Percentiles rank a stretch among this genome's conserved stretches.
phyloP scores from a whole-genome alignment of 768 basidiomycete genomes.

The Mycena venus region DNA sequence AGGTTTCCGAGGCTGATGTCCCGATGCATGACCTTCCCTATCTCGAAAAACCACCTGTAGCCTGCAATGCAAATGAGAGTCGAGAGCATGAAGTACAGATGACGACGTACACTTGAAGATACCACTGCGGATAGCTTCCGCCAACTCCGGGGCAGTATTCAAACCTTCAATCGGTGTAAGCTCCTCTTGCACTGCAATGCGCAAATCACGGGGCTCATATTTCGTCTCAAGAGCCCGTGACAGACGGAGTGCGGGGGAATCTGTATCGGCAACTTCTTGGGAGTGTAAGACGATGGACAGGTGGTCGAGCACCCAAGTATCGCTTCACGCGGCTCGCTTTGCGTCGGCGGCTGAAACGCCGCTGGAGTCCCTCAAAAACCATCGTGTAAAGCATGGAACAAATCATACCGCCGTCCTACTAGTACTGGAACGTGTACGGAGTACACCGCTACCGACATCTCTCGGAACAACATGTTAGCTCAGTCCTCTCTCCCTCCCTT shows the following conservation, averaged over 20 bases:
- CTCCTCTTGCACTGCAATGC: not conserved
- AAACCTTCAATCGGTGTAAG: not conserved
- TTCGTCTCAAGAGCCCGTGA: not conserved
- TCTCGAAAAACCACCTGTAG: slow-evolving; percentile 27
- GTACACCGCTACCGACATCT: too few relatives aligned
- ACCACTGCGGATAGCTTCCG: not conserved
- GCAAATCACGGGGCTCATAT: not conserved
- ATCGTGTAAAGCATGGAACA: too few relatives aligned
- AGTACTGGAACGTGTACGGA: too few relatives aligned
- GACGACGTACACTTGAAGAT: not conserved
- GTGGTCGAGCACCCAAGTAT: not conserved
- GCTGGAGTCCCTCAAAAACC: too few relatives aligned
- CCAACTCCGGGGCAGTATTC: not conserved
- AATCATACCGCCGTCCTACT: too few relatives aligned
- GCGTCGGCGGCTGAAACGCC: too few relatives aligned
- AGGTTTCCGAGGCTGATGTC: slow-evolving; percentile 41
- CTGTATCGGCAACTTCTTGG: not conserved
- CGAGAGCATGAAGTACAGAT: not conserved
- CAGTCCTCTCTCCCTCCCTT: too few relatives aligned
- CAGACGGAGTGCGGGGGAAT: not conserved
- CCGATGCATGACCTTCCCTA: slow-evolving; percentile 35
- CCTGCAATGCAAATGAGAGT: slow-evolving; percentile 1
- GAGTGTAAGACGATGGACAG: not conserved
- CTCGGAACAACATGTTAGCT: too few relatives aligned
- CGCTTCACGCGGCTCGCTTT: too few relatives aligned